Evolutionary conservation across 140 eudicot species (phyloP).

Genomic region (Stevia rebaudiana): DNA sequence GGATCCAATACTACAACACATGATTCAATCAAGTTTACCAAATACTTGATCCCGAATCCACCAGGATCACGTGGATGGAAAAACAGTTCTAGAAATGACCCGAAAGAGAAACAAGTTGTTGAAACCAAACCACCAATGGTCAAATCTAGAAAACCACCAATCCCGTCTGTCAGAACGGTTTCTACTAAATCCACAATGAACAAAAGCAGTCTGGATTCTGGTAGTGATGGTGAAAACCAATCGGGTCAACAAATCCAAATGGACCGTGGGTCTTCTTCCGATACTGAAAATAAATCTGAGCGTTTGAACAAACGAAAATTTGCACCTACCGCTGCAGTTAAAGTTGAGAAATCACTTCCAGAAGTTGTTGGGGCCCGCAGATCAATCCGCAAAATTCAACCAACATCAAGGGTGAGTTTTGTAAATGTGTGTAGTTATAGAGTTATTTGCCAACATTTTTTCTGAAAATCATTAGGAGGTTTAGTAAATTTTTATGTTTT

Average conservation of each 20-base stretch:
- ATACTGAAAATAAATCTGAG: constrained; percentile 43
- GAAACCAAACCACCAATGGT: constrained; percentile 36
- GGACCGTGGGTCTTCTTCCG: constrained; percentile 39
- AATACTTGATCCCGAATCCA: constrained; percentile 48
- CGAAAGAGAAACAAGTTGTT: constrained; percentile 45
- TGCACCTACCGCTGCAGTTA: constrained; percentile 29
- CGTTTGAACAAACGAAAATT: constrained; percentile 42
- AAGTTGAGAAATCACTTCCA: constrained; percentile 34
- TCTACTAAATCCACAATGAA: constrained; percentile 9
- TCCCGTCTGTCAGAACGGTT: constrained; percentile 33
- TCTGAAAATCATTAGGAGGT: background rate
- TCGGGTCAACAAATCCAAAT: constrained; percentile 26
- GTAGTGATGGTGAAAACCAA: constrained; percentile 37
- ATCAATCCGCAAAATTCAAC: constrained; percentile 87
- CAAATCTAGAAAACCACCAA: constrained; percentile 43
- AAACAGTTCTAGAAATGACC: constrained; percentile 28
- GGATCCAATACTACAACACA: constrained; percentile 26
- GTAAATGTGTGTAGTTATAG: background rate
- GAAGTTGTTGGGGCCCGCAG: constrained; percentile 62
- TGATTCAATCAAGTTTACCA: constrained; percentile 43
- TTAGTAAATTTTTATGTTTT: background rate
- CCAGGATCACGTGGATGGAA: constrained; percentile 51
- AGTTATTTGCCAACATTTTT: background rate
- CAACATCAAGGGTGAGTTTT: constrained; percentile 75
- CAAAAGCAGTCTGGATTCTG: constrained; percentile 30